phyloP scores from a whole-genome alignment of 116 monocot species.

The Phalaenopsis hybrid region DNA sequence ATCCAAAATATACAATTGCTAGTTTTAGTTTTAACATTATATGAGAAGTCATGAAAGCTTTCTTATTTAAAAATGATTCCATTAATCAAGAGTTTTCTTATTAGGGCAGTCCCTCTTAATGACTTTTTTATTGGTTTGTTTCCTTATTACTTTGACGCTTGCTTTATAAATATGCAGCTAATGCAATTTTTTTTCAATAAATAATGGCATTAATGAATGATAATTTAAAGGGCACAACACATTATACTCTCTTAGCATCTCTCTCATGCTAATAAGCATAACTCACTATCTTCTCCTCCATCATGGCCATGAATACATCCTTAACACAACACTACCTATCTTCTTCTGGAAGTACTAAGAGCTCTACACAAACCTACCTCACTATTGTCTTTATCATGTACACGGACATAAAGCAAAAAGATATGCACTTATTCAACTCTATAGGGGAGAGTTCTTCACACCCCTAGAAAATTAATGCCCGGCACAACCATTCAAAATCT shows the following conservation, averaged over 20 bases:
- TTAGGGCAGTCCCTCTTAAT: background rate
- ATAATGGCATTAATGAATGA: background rate
- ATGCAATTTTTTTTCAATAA: background rate
- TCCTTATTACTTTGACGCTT: background rate
- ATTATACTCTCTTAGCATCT: background rate
- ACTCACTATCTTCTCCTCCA: no score
- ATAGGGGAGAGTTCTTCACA: no score
- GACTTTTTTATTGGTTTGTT: background rate
- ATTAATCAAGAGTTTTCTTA: background rate
- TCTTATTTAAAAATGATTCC: background rate
- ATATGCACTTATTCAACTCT: no score
- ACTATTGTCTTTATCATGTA: no score
- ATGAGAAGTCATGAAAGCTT: background rate
- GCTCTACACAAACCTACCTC: no score
- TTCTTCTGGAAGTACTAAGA: no score
- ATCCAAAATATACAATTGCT: background rate
- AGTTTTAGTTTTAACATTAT: background rate
- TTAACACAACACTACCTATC: no score
- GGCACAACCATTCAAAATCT: background rate
- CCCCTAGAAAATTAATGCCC: background rate
- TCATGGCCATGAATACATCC: no score
- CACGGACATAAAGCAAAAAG: no score
- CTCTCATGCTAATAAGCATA: background rate
- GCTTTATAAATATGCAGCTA: background rate
- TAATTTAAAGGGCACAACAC: background rate